Conservation (phyloP, 257 asterid genomes). For the Solanum bulbocastanum region DNA sequence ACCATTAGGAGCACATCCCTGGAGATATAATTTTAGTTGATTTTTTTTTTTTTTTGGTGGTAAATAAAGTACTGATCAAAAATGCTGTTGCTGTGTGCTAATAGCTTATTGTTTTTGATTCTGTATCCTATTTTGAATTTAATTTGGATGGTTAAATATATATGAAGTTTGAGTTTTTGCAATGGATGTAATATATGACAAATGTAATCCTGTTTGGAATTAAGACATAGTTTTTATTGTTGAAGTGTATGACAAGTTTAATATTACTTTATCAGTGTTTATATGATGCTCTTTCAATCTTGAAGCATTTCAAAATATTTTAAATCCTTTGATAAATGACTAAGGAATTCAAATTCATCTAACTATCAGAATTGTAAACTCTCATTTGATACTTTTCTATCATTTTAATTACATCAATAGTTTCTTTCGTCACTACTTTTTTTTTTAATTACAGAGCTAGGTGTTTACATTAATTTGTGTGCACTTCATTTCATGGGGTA, state of each 20-base stretch:
- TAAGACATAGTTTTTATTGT: neutral
- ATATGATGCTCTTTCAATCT: neutral
- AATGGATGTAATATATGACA: neutral
- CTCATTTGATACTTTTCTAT: neutral
- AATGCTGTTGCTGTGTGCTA: neutral
- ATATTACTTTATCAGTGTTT: neutral
- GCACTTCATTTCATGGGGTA: neutral
- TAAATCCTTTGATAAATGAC: neutral
- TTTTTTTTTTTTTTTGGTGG: neutral
- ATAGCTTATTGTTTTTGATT: neutral
- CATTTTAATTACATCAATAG: neutral
- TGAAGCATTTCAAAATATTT: neutral
- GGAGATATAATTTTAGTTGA: slow-evolving; percentile 45
- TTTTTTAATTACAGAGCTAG: accelerated
- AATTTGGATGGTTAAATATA: neutral
- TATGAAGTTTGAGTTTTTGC: neutral
- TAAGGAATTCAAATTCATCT: neutral
- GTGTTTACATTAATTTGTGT: neutral
- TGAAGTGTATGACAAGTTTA: neutral
- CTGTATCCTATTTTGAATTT: neutral
- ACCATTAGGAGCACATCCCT: slow-evolving; percentile 25
- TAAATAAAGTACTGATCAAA: neutral
- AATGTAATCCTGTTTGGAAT: neutral
- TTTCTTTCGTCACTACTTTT: neutral
- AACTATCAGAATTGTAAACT: neutral